Evolutionary conservation across 2,329 filamentous ascomycete species (phyloP).

Genomic region (Orbilia quercus): DNA sequence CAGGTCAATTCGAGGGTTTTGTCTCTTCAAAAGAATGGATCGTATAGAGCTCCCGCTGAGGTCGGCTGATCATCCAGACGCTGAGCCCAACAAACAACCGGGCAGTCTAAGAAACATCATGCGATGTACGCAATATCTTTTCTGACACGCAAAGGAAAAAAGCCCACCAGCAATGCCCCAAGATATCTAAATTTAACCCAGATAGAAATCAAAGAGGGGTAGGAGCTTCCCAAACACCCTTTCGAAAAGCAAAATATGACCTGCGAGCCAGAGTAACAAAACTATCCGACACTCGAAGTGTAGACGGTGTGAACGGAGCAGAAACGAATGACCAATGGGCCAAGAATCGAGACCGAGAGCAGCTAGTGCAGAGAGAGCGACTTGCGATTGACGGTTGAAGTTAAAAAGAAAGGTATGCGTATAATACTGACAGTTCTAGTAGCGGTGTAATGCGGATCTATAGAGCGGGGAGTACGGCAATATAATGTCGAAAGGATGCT

Average conservation of each 20-base stretch:
- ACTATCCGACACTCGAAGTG: neutral
- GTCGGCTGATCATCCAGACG: slow-evolving; percentile 55
- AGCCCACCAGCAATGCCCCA: slow-evolving; percentile 14
- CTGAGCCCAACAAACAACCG: slow-evolving; percentile 30
- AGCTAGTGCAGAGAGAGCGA: slow-evolving; percentile 14
- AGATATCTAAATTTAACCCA: slow-evolving; percentile 33
- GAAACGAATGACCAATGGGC: slow-evolving; percentile 40
- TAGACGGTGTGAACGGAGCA: slow-evolving; percentile 9
- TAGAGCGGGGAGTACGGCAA: slow-evolving; percentile 44
- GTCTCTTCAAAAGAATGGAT: slow-evolving; percentile 5
- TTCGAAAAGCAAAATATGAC: neutral
- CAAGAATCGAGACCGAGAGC: slow-evolving; percentile 11
- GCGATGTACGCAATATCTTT: slow-evolving; percentile 41
- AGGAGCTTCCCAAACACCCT: slow-evolving; percentile 1
- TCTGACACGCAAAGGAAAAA: slow-evolving; percentile 39
- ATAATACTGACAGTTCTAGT: slow-evolving; percentile 7
- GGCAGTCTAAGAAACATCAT: slow-evolving; percentile 33
- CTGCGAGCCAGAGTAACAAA: too few relatives aligned
- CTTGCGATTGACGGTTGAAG: slow-evolving; percentile 9
- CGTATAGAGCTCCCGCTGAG: slow-evolving; percentile 50
- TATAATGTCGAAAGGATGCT: slow-evolving; percentile 55
- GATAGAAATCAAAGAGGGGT: slow-evolving; percentile 27
- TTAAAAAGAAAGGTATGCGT: slow-evolving; percentile 1
- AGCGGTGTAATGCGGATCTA: slow-evolving; percentile 12
- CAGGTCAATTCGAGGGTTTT: slow-evolving; percentile 21